Evolutionary conservation across 2,329 filamentous ascomycete genomes (phyloP), one percentile per base, ranked within the genome.

Genomic region (Corynespora cassiicola): DNA sequence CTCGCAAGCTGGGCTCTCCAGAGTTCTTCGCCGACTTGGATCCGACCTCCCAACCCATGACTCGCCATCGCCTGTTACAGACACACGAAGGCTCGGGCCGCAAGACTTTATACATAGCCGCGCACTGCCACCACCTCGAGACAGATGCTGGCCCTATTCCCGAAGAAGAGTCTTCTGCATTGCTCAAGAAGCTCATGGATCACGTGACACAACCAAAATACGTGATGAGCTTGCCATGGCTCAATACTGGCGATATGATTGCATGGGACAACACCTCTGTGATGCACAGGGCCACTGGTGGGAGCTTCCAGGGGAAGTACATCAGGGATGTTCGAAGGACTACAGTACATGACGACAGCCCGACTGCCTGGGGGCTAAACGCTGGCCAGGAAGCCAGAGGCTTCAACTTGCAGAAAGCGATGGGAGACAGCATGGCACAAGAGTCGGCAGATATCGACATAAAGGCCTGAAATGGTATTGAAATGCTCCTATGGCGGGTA

Each of bases 181-280:
- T 75, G 16, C 56, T 75, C 3, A 56, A 68, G 9, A 58, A 45
- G n/a, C 59, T 81, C n/a, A 74, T 74, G 24, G 51, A 53, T 3
- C 77, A 80, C 54, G 73, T 69, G 0, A 74, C 71, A 5, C 73
- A 77, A 60, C 57, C 68, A 1, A 75, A 75, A 52, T 77, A 78
- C 48, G 56, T 70, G 0, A 41, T 75, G 6, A 68, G 63, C 5
- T 68, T 81, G 3, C 56, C 66, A 25, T 84, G 79, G 79, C 47
- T 73, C 18, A 54, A 72, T 6, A 52, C 63, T 0, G 72, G 76
- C 0, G 80, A 83, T 52, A 30, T 83, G 39, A 57, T 83, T 11
- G 69, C 80, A 12, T 84, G 81, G 80, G 80, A 84, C 50, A 84
- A 84, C 54, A 76, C 76, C 0, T 74, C 70, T 31, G 75, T 78